phyloP scores from a whole-genome alignment of 2,329 filamentous ascomycete genomes.

The Chalara sp. region DNA sequence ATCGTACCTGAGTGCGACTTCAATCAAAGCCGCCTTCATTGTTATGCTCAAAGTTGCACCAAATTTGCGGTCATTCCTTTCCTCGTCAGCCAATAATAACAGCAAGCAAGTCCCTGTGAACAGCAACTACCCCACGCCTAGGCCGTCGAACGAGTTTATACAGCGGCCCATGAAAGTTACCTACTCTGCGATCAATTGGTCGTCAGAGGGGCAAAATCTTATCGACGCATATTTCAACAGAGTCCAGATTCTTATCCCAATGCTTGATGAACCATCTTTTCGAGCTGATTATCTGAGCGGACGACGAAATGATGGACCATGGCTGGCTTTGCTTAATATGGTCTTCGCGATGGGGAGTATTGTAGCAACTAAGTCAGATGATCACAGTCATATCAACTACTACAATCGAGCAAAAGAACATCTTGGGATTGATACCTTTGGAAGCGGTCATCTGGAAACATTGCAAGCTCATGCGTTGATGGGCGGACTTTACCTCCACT shows the following conservation, averaged over 20 bases:
- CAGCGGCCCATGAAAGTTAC: slow-evolving; percentile 20
- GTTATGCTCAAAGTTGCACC: slow-evolving; percentile 54
- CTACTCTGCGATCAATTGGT: slow-evolving; percentile 41
- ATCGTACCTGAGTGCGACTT: slow-evolving; percentile 68
- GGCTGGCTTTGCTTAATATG: slow-evolving; percentile 69
- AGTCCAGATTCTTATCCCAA: slow-evolving; percentile 64
- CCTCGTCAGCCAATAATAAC: slow-evolving; percentile 17
- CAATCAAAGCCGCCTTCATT: slow-evolving; percentile 66
- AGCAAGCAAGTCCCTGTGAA: slow-evolving; percentile 15
- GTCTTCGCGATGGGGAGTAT: slow-evolving; percentile 72
- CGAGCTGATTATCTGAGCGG: slow-evolving; percentile 57
- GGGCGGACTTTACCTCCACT: slow-evolving; percentile 72
- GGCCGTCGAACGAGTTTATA: slow-evolving; percentile 26
- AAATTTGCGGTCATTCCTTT: slow-evolving; percentile 38
- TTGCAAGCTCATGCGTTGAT: slow-evolving; percentile 66
- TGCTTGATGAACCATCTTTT: slow-evolving; percentile 67
- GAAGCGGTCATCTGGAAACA: slow-evolving; percentile 65
- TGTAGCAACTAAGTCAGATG: slow-evolving; percentile 51
- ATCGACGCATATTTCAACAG: slow-evolving; percentile 73
- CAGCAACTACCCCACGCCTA: slow-evolving; percentile 22
- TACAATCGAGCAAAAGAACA: slow-evolving; percentile 63
- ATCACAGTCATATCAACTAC: slow-evolving; percentile 62
- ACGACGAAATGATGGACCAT: slow-evolving; percentile 58
- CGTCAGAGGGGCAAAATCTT: slow-evolving; percentile 59
- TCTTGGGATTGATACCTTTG: slow-evolving; percentile 59